Percentiles rank a stretch among this genome's conserved stretches.
phyloP scores from a whole-genome alignment of 768 basidiomycete species.

The Boletus sp. region DNA sequence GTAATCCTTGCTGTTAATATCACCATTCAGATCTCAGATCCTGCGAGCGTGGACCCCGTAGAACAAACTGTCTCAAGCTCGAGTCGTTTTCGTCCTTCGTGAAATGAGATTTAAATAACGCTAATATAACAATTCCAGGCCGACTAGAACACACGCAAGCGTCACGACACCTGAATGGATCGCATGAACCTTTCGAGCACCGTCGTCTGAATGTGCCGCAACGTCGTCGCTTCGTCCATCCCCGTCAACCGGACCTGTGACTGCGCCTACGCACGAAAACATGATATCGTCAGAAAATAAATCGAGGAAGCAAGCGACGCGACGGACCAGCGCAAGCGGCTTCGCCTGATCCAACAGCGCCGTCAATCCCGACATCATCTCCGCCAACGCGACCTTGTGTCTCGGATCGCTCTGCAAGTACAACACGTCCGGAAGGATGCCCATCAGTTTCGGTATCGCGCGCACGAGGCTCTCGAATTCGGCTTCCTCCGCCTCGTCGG shows the following conservation, averaged over 20 bases:
- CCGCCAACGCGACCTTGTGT: conserved; percentile 67
- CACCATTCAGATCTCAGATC: too few relatives aligned
- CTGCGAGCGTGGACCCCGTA: too few relatives aligned
- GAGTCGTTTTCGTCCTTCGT: neutral
- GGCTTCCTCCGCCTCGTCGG: conserved; percentile 44
- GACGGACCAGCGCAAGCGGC: conserved; percentile 60
- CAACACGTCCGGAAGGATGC: conserved; percentile 66
- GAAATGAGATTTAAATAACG: conserved; percentile 20
- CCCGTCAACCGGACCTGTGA: conserved; percentile 45
- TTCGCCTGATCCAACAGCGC: conserved; percentile 56
- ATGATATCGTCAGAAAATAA: conserved; percentile 1
- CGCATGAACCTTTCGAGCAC: conserved; percentile 65
- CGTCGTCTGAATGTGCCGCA: conserved; percentile 63
- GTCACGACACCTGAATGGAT: conserved; percentile 44
- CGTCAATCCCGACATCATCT: conserved; percentile 69
- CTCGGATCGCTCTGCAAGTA: conserved; percentile 55
- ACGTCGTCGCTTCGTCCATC: conserved; percentile 56
- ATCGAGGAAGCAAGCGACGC: neutral
- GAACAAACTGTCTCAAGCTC: too few relatives aligned
- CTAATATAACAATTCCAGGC: conserved; percentile 12
- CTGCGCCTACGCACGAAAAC: conserved; percentile 28
- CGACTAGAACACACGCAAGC: neutral
- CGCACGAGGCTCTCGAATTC: conserved; percentile 63
- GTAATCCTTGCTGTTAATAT: too few relatives aligned
- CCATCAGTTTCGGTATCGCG: conserved; percentile 62